Base-by-base conservation (phyloP, 768 basidiomycete genomes). In the Lactarius trivialis region DNA sequence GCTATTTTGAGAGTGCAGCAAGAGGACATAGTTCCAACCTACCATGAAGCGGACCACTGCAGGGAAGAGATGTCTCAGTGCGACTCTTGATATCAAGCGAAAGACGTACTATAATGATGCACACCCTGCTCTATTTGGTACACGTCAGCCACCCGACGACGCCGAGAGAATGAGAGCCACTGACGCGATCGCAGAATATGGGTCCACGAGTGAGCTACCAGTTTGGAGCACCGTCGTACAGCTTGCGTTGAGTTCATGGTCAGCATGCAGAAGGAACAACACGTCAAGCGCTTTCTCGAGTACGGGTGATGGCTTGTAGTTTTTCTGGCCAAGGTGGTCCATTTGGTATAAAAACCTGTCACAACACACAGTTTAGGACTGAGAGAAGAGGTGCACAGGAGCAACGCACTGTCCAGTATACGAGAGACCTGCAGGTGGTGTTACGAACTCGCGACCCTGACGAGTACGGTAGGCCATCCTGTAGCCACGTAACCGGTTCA, bases 391-490 rank as follows among this genome's bases (percentile, higher is more conserved):
- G 12, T 1, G 7, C n/a, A 56, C 15, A 19, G 30, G 17, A 33
- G n/a, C 14, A 30, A 78, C 84, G 68, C 69, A 89, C 89, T 89
- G 88, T 72, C 85, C 91, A 4, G 92, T 84, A 68, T 94, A 94
- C 69, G 85, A 88, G 56, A 93, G 78, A 0, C 89, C 89, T 0
- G 85, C 83, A 7, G 91, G 92, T 4, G 93, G 91, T 0, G 80
- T 82, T 19, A 94, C 91, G 69, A 96, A 95, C 54, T 89, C 85
- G 61, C 93, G 82, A 37, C 93, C 93, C 76, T 93, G 91, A 43
- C 93, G 87, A 36, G 95, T 82, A 33, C 93, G 91, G 73, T 94
- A 96, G 0, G 93, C 93, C 92, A 95, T 94, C 3, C 88, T 89
- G 69, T 9, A 49, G 15, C 17, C 28, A 39, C 89, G 68, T 7